These are phyloP conservation scores for Chrysanthemum makinoi DNA, from an alignment of 129 eudicot genomes.

Conservation along the genomic window DNA sequence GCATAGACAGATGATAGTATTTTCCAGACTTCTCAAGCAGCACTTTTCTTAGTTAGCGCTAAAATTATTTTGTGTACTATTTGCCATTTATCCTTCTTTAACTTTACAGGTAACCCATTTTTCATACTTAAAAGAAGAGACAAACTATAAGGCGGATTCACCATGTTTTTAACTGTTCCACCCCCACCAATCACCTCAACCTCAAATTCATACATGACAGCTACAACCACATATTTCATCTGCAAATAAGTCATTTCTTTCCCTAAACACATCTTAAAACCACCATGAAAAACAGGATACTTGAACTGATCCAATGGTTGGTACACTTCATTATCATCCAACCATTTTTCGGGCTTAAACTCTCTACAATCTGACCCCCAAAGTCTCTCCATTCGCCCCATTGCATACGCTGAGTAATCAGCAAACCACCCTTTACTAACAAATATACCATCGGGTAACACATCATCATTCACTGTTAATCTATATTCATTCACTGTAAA, in stretches of 20 bases:
- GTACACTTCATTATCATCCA: slow-evolving; percentile 38
- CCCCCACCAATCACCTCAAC: slow-evolving; percentile 55
- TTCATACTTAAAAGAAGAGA: slow-evolving; percentile 49
- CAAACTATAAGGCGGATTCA: slow-evolving; percentile 48
- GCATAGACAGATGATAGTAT: too few relatives aligned
- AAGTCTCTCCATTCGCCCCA: slow-evolving; percentile 65
- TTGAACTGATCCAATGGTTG: slow-evolving; percentile 43
- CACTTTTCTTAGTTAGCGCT: too few relatives aligned
- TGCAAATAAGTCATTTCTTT: slow-evolving; percentile 67
- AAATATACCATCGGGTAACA: slow-evolving; percentile 47
- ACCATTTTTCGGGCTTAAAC: slow-evolving; percentile 58
- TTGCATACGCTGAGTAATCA: slow-evolving; percentile 64
- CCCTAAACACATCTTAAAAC: slow-evolving; percentile 66
- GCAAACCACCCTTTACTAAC: slow-evolving; percentile 56
- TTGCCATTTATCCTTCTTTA: slow-evolving; percentile 18
- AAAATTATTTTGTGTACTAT: too few relatives aligned
- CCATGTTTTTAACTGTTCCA: slow-evolving; percentile 33
- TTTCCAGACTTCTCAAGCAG: too few relatives aligned
- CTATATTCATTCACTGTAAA: too few relatives aligned
- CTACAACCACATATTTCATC: slow-evolving; percentile 60
- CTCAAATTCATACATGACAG: slow-evolving; percentile 41
- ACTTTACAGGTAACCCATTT: slow-evolving; percentile 41
- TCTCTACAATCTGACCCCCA: slow-evolving; percentile 67
- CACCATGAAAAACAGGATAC: slow-evolving; percentile 67
- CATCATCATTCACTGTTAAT: slow-evolving; percentile 42